A percentile compares a stretch with the other conserved stretches of the same genome.
These are phyloP conservation scores for Thielaviopsis ethacetica DNA, from an alignment of 2,329 filamentous ascomycete species.

Conservation along the genomic window DNA sequence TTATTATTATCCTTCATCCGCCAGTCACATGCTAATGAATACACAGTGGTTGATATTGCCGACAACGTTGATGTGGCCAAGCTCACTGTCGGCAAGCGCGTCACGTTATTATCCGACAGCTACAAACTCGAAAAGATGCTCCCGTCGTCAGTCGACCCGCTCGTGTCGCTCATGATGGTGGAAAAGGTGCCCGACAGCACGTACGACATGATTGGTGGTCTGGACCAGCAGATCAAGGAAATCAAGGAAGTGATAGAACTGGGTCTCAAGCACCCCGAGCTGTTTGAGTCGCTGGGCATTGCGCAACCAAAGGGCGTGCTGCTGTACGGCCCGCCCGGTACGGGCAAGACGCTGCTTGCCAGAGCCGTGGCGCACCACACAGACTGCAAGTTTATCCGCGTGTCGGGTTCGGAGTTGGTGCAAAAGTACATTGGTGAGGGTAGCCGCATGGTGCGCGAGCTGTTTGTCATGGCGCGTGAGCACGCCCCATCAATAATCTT, in stretches of 20 bases:
- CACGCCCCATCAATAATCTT: constrained; percentile 98
- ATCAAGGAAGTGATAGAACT: constrained; percentile 99
- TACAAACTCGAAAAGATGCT: constrained; percentile 99
- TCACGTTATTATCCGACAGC: constrained; percentile 87
- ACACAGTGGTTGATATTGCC: constrained; percentile 78
- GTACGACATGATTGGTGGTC: constrained; percentile 98
- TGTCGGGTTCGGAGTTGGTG: constrained; percentile 88
- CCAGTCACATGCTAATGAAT: background rate
- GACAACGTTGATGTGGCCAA: constrained; percentile 90
- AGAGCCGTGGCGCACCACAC: constrained; percentile 95
- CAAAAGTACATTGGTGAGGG: constrained; percentile 99
- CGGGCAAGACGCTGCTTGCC: constrained; percentile 88
- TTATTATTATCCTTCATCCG: constrained; percentile 1
- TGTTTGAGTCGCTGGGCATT: constrained; percentile 98
- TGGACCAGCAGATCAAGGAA: constrained; percentile 99
- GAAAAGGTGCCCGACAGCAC: constrained; percentile 99
- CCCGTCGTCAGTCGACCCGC: constrained; percentile 90
- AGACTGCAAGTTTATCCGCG: constrained; percentile 97
- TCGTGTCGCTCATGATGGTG: constrained; percentile 99
- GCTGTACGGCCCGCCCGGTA: constrained; percentile 90
- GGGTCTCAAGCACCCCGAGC: constrained; percentile 91
- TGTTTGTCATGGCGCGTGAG: constrained; percentile 98
- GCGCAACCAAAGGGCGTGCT: constrained; percentile 96
- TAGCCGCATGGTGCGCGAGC: constrained; percentile 92
- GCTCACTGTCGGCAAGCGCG: constrained; percentile 92